Percentiles rank a stretch among this genome's conserved stretches.
phyloP scores from a whole-genome alignment of 1,284 basidiomycete species.

The Golubevia pallescens region DNA sequence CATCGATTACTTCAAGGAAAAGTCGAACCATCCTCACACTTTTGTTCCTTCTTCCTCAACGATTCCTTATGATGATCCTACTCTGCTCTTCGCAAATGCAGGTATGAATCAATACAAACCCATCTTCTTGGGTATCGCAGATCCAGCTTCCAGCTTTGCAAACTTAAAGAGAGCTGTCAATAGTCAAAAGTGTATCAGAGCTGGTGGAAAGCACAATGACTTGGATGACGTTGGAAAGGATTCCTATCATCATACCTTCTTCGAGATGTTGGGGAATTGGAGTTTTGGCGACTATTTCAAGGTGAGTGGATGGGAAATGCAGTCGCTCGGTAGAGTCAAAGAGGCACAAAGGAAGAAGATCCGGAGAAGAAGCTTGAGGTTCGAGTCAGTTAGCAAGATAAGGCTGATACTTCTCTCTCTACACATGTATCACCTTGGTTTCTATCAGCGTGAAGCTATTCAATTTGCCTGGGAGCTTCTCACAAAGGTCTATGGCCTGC shows the following conservation, averaged over 20 bases:
- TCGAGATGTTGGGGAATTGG: slow-evolving; percentile 99
- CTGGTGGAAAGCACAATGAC: slow-evolving; percentile 98
- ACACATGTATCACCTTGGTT: background rate
- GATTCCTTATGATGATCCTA: slow-evolving; percentile 89
- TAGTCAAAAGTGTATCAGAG: slow-evolving; percentile 95
- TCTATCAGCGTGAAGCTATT: slow-evolving; percentile 82
- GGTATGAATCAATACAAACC: slow-evolving; percentile 98
- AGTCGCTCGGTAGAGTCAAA: background rate
- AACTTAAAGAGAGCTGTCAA: slow-evolving; percentile 93
- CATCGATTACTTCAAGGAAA: slow-evolving; percentile 77
- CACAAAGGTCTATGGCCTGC: slow-evolving; percentile 84
- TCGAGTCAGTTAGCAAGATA: background rate
- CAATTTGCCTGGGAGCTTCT: slow-evolving; percentile 91
- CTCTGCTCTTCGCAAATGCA: slow-evolving; percentile 7
- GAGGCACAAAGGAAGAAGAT: background rate
- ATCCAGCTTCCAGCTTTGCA: slow-evolving; percentile 85
- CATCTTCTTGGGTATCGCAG: slow-evolving; percentile 94
- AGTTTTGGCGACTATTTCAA: slow-evolving; percentile 99
- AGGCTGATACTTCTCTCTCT: background rate
- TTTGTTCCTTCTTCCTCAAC: slow-evolving; percentile 93
- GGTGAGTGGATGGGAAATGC: slow-evolving; percentile 66
- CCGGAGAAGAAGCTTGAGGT: background rate
- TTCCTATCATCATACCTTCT: slow-evolving; percentile 84
- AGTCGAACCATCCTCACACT: slow-evolving; percentile 74
- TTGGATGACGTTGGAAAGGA: slow-evolving; percentile 98